Percentiles rank a stretch among this genome's conserved stretches.
phyloP scores from a whole-genome alignment of 306 rosid species.

The Pyrus pyrifolia region DNA sequence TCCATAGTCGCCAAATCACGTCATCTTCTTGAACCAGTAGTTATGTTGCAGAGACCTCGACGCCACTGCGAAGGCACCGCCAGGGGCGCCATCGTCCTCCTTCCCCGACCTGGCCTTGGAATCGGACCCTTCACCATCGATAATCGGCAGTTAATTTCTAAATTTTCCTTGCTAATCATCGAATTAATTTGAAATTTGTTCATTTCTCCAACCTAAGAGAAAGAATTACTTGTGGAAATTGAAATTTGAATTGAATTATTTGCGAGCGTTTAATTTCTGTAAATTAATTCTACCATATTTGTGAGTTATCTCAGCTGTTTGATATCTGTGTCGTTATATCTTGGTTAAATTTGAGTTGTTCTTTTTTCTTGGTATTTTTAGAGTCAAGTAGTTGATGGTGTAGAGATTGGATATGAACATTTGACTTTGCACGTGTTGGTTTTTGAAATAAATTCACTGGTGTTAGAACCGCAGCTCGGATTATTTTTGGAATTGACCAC shows the following conservation, averaged over 20 bases:
- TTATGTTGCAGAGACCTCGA: conserved; percentile 69
- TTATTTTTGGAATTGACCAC: not conserved
- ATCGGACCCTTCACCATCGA: conserved; percentile 89
- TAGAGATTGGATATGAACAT: not conserved
- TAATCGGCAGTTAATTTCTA: conserved; percentile 5
- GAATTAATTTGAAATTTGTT: not conserved
- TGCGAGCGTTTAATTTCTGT: not conserved
- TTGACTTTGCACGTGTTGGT: not conserved
- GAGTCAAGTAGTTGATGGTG: not conserved
- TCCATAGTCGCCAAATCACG: not conserved
- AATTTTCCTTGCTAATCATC: not conserved
- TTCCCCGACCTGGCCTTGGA: conserved; percentile 84
- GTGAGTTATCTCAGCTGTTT: not conserved
- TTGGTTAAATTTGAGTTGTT: not conserved
- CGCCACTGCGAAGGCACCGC: conserved; percentile 98
- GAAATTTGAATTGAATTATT: not conserved
- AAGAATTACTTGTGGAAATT: not conserved
- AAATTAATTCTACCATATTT: not conserved
- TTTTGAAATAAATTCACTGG: not conserved
- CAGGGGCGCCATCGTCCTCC: conserved; percentile 97
- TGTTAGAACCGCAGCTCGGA: not conserved
- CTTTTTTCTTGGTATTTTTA: not conserved
- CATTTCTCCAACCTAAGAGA: not conserved
- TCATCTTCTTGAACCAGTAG: not conserved
- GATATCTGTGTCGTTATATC: not conserved